Evolutionary conservation across 805 yeast species (phyloP).

Genomic region (Kluyveromyces wickerhamii): DNA sequence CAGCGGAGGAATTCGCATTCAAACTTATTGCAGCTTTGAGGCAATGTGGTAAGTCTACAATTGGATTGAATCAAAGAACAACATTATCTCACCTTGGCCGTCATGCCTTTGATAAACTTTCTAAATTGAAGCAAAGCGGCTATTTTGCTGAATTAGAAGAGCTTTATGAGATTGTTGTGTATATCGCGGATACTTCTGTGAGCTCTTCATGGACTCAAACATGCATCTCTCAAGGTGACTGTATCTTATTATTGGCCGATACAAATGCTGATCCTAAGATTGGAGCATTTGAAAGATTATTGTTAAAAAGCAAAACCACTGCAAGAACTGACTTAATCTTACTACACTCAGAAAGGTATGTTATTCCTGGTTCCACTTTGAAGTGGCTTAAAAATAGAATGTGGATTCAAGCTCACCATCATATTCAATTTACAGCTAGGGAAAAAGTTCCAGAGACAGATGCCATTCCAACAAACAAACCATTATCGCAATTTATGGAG

Average conservation of each 20-base stretch:
- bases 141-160: slow-evolving; percentile 89
- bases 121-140: slow-evolving; percentile 79
- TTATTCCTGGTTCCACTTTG: slow-evolving; percentile 77
- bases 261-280: slow-evolving; percentile 63
- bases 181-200: slow-evolving; percentile 78
- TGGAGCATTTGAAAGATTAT: slow-evolving; percentile 78
- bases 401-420: slow-evolving; percentile 94
- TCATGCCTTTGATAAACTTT: slow-evolving; percentile 86
- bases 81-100: slow-evolving; percentile 75
- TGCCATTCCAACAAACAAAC: slow-evolving; percentile 1
- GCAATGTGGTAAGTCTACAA: slow-evolving; percentile 63
- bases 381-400: slow-evolving; percentile 76
- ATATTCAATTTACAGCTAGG: slow-evolving; percentile 52
- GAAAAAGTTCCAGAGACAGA: slow-evolving; percentile 1
- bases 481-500: slow-evolving; percentile 17
- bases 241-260: slow-evolving; percentile 82
- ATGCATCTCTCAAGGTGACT: slow-evolving; percentile 91
- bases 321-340: slow-evolving; percentile 83
- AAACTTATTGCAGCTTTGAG: slow-evolving; percentile 63
- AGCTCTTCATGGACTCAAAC: slow-evolving; percentile 86
- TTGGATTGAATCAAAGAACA: slow-evolving; percentile 76
- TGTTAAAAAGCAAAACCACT: slow-evolving; percentile 68
- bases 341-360: slow-evolving; percentile 74
- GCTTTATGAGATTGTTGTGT: slow-evolving; percentile 76
- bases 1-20: slow-evolving; percentile 78